Conservation (phyloP, 208 protist species). For the Leishmania martiniquensis region DNA sequence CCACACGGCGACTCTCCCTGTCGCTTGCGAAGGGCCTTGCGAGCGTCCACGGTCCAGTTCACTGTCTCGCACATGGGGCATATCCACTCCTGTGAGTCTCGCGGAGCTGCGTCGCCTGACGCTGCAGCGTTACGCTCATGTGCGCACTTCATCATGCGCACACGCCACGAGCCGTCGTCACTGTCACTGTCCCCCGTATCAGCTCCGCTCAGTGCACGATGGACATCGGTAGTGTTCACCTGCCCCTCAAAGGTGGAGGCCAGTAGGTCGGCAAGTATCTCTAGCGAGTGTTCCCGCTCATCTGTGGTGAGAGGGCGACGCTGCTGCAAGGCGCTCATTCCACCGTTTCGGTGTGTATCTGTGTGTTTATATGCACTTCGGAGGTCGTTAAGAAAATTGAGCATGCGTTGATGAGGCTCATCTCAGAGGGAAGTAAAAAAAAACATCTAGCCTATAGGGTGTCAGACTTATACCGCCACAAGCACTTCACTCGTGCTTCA, state of each 20-base stretch:
- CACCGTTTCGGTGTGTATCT: background rate
- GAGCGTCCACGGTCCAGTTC: slow-evolving; percentile 37
- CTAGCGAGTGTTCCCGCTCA: slow-evolving; percentile 30
- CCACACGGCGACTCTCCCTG: slow-evolving; percentile 1
- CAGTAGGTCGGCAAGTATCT: slow-evolving; percentile 57
- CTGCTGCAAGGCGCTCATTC: slow-evolving; percentile 4
- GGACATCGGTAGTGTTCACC: slow-evolving; percentile 39
- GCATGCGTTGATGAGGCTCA: background rate
- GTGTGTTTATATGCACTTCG: background rate
- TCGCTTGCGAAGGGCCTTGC: slow-evolving; percentile 36
- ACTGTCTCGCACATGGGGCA: slow-evolving; percentile 50
- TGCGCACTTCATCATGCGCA: slow-evolving; percentile 28
- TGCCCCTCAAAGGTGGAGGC: slow-evolving; percentile 57
- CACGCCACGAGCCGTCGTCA: slow-evolving; percentile 35
- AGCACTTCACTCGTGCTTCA: background rate
- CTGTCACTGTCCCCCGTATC: background rate
- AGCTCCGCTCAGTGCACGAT: slow-evolving; percentile 24
- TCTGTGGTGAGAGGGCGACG: background rate
- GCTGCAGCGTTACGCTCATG: slow-evolving; percentile 14
- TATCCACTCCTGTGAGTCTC: slow-evolving; percentile 36
- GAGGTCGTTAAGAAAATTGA: background rate
- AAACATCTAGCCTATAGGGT: background rate
- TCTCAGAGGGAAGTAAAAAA: background rate
- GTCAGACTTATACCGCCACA: background rate
- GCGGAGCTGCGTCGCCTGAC: background rate